A percentile compares a stretch with the other conserved stretches of the same genome.
Conservation (phyloP, 495 filamentous ascomycete genomes). For the Podospora didyma region DNA sequence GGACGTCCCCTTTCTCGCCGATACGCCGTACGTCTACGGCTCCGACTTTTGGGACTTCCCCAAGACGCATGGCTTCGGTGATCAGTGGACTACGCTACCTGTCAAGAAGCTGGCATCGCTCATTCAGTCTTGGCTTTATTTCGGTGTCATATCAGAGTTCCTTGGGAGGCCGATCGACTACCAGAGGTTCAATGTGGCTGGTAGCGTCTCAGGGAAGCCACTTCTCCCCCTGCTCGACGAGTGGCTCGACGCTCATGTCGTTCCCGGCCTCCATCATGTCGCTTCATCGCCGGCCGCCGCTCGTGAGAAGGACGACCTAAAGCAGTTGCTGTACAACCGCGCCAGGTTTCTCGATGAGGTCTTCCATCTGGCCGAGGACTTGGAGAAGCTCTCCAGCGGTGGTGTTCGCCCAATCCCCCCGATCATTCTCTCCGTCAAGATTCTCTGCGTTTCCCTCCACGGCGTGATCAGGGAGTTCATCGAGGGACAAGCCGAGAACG, state of each 20-base stretch:
- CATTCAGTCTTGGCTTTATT: conserved; percentile 25
- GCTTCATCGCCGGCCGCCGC: neutral
- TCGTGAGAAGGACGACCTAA: neutral
- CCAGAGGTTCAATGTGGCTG: conserved; percentile 11
- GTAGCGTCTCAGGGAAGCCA: conserved; percentile 13
- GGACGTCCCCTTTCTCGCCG: conserved; percentile 23
- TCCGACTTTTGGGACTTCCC: conserved; percentile 25
- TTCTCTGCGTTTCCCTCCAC: conserved; percentile 17
- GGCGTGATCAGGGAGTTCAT: conserved; percentile 12
- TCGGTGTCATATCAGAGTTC: conserved; percentile 24
- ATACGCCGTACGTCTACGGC: conserved; percentile 18
- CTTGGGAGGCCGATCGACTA: conserved; percentile 20
- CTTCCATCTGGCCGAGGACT: conserved; percentile 18
- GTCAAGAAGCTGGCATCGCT: conserved; percentile 18
- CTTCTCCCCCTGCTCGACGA: conserved; percentile 15
- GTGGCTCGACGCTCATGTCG: conserved; percentile 10
- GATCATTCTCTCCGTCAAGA: conserved; percentile 22
- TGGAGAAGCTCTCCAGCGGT: conserved; percentile 22
- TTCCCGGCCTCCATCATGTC: neutral
- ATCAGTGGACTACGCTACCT: conserved; percentile 22
- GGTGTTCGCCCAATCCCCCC: conserved; percentile 19
- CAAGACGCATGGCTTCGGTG: conserved; percentile 20
- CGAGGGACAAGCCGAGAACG: conserved; percentile 8
- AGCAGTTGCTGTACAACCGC: conserved; percentile 13
- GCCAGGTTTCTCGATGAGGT: conserved; percentile 17